Conservation (phyloP, 2,329 filamentous ascomycete species). For the Fusarium sp. region DNA sequence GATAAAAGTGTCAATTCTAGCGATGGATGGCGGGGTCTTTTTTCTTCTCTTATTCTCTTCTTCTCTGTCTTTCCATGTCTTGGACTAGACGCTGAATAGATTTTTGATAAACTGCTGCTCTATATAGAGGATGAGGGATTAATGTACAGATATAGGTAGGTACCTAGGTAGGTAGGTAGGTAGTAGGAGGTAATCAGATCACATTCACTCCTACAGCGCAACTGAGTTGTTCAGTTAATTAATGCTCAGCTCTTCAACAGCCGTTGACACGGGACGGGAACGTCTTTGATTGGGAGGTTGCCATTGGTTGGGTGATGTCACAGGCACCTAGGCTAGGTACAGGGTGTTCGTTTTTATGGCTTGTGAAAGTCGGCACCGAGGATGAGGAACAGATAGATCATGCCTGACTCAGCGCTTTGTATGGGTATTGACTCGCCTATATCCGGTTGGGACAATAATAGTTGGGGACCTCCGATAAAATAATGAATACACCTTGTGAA, state of each 20-base stretch:
- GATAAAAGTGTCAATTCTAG: neutral
- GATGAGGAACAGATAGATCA: neutral
- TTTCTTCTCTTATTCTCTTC: neutral
- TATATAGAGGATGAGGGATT: neutral
- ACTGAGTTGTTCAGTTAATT: neutral
- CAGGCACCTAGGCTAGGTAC: conserved; percentile 6
- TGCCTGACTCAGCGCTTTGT: neutral
- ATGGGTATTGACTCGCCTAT: neutral
- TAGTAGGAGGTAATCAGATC: neutral
- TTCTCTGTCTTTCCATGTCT: neutral
- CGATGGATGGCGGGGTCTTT: conserved; percentile 25
- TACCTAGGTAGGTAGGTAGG: no score
- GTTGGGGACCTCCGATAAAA: neutral
- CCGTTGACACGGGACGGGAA: conserved; percentile 27
- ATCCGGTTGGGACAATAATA: neutral
- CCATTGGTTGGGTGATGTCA: conserved; percentile 39
- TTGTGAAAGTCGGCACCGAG: conserved; percentile 40
- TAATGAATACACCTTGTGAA: no score
- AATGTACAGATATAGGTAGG: conserved; percentile 11
- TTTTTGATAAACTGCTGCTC: neutral
- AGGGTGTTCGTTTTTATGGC: conserved; percentile 26
- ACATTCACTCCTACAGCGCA: neutral
- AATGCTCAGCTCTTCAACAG: neutral
- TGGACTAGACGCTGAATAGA: neutral
- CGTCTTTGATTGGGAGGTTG: conserved; percentile 16